Evolutionary conservation across 2,329 filamentous ascomycete species (phyloP).

Genomic region (Talaromyces sp.): DNA sequence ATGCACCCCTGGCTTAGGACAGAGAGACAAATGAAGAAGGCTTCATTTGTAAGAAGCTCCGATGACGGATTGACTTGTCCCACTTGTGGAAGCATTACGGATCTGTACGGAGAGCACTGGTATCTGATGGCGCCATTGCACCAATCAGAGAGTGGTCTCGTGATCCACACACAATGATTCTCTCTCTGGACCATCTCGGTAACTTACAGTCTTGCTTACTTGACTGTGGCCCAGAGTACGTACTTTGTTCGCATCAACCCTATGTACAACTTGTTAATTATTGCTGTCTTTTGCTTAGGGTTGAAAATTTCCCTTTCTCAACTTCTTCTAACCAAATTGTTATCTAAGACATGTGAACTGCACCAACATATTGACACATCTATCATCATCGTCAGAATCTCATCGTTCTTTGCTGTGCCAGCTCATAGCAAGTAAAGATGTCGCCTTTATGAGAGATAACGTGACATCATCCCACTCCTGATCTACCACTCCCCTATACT

Average conservation of each 20-base stretch:
- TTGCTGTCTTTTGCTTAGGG: neutral
- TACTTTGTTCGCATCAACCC: neutral
- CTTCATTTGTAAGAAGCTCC: neutral
- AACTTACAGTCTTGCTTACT: conserved; percentile 1
- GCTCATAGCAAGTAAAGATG: conserved; percentile 10
- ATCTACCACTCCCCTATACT: conserved; percentile 4
- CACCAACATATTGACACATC: too few species aligned
- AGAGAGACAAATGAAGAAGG: neutral
- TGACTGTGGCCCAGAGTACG: neutral
- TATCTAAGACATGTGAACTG: too few species aligned
- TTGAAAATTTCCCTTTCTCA: neutral
- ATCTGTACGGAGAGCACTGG: neutral
- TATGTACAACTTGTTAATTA: neutral
- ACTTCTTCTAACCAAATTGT: neutral
- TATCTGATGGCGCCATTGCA: neutral
- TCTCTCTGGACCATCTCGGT: neutral
- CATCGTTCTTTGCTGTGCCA: neutral
- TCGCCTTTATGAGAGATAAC: conserved; percentile 12
- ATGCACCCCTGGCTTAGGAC: too few species aligned
- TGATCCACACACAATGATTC: neutral
- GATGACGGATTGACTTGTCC: neutral
- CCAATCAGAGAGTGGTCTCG: neutral
- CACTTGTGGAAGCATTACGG: neutral
- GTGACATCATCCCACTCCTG: conserved; percentile 15
- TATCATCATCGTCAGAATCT: neutral